These are phyloP conservation scores for Chlamydomonas reinhardtii DNA, from an alignment of 163 green algal species.

Conservation along the genomic window DNA sequence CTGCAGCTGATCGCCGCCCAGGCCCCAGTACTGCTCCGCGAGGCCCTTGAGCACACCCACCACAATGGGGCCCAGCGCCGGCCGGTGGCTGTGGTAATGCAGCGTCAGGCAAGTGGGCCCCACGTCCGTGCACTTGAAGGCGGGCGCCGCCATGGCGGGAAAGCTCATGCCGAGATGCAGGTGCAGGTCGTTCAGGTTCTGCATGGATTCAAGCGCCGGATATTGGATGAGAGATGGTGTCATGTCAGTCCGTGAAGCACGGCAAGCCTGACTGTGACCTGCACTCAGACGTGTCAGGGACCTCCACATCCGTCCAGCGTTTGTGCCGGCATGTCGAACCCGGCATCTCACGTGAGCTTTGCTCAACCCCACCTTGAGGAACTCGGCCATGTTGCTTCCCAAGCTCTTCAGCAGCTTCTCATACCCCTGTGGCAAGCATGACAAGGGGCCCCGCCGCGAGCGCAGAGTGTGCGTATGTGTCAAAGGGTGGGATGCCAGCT, in stretches of 20 bases:
- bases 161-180: slow-evolving; percentile 31
- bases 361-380: slow-evolving; percentile 12
- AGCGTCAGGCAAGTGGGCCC: slow-evolving; percentile 31
- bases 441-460: too few relatives aligned
- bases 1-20: neutral
- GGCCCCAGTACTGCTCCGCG: slow-evolving; percentile 24
- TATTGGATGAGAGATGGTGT: too few relatives aligned
- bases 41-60: slow-evolving; percentile 35
- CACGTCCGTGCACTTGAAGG: slow-evolving; percentile 34
- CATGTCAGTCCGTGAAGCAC: too few relatives aligned
- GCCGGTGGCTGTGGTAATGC: slow-evolving; percentile 37
- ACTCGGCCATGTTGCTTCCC: slow-evolving; percentile 37
- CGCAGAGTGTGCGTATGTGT: too few relatives aligned
- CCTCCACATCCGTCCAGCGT: too few relatives aligned
- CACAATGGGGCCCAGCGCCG: slow-evolving; percentile 37
- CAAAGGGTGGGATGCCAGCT: too few relatives aligned
- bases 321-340: too few relatives aligned
- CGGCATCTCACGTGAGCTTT: too few relatives aligned
- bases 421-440: slow-evolving; percentile 14
- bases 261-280: too few relatives aligned
- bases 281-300: too few relatives aligned
- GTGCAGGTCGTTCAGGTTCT: slow-evolving; percentile 52
- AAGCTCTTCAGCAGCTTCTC: slow-evolving; percentile 20
- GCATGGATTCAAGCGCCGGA: neutral
- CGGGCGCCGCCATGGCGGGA: slow-evolving; percentile 19